Evolutionary conservation across 2,329 filamentous ascomycete genomes (phyloP), one percentile per base, ranked within the genome.

Genomic region (Neodidymelliopsis sp.): DNA sequence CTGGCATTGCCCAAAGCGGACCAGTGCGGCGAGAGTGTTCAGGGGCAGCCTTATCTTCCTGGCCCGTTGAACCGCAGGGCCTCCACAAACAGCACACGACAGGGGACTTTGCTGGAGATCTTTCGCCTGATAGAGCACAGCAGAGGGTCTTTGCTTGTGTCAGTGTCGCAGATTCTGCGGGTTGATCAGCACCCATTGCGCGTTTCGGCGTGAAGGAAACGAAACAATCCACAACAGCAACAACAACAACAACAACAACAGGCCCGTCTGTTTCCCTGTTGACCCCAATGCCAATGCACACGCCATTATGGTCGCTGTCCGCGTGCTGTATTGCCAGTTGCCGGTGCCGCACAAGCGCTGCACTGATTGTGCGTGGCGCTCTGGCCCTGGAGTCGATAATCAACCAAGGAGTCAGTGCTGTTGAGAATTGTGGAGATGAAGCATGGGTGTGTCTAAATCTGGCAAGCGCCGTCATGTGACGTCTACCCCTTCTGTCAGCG

Each of bases 11-110:
- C 33, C 28, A 4, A 39, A 42, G 24, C 12, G 28, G 38, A 43
- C 23, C 18, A 38, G 28, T 20, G 34, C 27, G 37, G 31, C 39
- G 22, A 39, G 29, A 25, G 28, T 19, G 18, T 19, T 43, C 42
- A 52, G 42, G 49, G 42, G 38, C 33, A 47, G 38, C 38, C 43
- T 47, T 47, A 43, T 37, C 42, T 29, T 20, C 4, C 47, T 39
- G 35, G 47, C 35, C 39, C 40, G 35, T 50, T 44, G 47, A 50
- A 40, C 40, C 35, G 47, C 47, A 50, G 40, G 46, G 40, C 47
- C 40, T 50, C 47, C 47, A 39, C 47, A 44, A 44, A 50, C 39
- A 50, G 35, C 29, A 28, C 36, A 45, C 31, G 41, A 40, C 36
- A 45, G 40, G 47, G 47, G 35, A 7, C 29, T 39, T 8, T 45